phyloP scores from a whole-genome alignment of 306 rosid species.

The Arachis stenosperma region DNA sequence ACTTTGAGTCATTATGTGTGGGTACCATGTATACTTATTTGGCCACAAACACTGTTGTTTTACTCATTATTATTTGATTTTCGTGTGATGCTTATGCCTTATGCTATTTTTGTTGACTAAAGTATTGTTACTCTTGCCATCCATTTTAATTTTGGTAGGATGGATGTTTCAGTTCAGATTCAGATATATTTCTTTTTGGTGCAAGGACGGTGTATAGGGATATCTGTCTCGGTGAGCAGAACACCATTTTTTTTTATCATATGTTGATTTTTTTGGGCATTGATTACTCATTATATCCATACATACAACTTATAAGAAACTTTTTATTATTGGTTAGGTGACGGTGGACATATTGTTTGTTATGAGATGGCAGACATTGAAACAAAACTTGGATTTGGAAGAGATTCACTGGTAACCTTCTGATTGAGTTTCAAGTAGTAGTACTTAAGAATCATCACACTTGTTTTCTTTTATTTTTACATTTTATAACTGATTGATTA shows the following conservation, averaged over 20 bases:
- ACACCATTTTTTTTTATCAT: slow-evolving; percentile 6
- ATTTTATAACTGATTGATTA: not conserved
- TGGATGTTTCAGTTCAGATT: slow-evolving; percentile 83
- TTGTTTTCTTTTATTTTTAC: slow-evolving; percentile 8
- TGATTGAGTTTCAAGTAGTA: slow-evolving; percentile 25
- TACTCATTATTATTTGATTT: slow-evolving; percentile 29
- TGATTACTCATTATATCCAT: slow-evolving; percentile 6
- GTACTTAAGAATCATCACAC: slow-evolving; percentile 18
- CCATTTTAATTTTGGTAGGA: slow-evolving; percentile 52
- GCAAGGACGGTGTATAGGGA: slow-evolving; percentile 82
- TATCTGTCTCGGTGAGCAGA: slow-evolving; percentile 74
- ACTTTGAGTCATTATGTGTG: slow-evolving; percentile 71
- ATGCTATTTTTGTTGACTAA: slow-evolving; percentile 32
- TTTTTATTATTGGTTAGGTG: slow-evolving; percentile 58
- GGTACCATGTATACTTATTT: slow-evolving; percentile 38
- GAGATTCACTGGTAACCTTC: slow-evolving; percentile 76
- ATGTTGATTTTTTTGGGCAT: not conserved
- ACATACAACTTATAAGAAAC: slow-evolving; percentile 31
- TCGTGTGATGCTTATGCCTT: slow-evolving; percentile 30
- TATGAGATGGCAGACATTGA: slow-evolving; percentile 82
- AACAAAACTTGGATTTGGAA: slow-evolving; percentile 74
- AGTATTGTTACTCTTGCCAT: slow-evolving; percentile 23
- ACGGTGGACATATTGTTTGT: slow-evolving; percentile 72
- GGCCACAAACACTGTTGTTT: not conserved
- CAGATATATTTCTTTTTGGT: slow-evolving; percentile 86